Evolutionary conservation across 2,329 filamentous ascomycete genomes (phyloP), one percentile per base, ranked within the genome.

Genomic region (Amesomyces nigricolor): DNA sequence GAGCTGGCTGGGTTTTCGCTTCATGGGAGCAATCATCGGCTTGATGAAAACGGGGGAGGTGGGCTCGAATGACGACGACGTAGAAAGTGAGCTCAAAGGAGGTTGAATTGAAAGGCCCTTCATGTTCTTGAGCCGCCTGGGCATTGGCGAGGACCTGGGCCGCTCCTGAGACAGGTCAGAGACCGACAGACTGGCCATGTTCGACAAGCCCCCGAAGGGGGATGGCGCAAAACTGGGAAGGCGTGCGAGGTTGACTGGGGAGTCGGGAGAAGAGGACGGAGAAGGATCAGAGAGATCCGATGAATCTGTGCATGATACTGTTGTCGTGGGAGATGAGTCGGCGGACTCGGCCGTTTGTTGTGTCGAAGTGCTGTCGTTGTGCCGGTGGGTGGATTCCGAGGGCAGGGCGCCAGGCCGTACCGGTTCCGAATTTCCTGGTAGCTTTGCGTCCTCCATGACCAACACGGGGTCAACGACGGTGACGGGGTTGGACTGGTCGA

Each of bases 261-360:
- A 96, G 71, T 96, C 91, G 8, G 92, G 92, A 1, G 92, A 96
- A 19, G 91, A 90, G 51, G 87, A 92, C 3, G 94, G 91, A 5
- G 92, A 96, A 7, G 89, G 87, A 65, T 97, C 92, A 30, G 91
- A 91, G 47, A 94, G 79, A 30, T 90, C 89, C 8, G 90, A 92
- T 5, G 91, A 95, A 72, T 96, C 92, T 61, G 92, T 89, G 17
- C 90, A 96, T 5, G 91, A 96, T 48, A 94, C 82, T 2, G 92
- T 96, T 3, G 91, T 96, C 7, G 92, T 97, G 1, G 94, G 94
- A 8, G 92, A 97, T 19, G 92, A 96, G 66, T 96, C 91, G 42
- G 89, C 89, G 1, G 94, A 97, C 61, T 89, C 89, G 14, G 88
- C 89, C 53, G 80, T 80, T 60, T 87, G 86, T 60, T 87, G 86